Evolutionary conservation across 345 rosid genomes (phyloP), one percentile per base, ranked within the genome.

Genomic region (Aurinia saxatilis): DNA sequence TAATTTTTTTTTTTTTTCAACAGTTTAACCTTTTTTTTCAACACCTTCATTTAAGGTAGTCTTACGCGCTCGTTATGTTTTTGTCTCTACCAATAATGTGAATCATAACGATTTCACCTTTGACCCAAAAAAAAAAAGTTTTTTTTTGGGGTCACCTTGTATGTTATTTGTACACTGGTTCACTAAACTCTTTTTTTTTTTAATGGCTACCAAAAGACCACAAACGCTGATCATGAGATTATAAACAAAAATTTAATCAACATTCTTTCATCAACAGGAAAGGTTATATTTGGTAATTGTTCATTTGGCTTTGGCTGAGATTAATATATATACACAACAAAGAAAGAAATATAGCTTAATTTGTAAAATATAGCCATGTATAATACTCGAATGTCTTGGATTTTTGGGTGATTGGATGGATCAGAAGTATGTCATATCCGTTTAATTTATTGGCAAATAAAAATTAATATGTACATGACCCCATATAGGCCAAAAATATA

Each of bases 401-500:
- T 21, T 13, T 31, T 12, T 17, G 18, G 52, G 55, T 68, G 55
- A 68, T 60, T 60, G 39, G 39, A 68, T 42, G 33, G 47, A 33
- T 50, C 29, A 49, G 29, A 15, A 34, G 11, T 27, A 35, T 36
- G 14, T 14, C 35, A 34, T 8, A 55, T 36, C 17, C 31, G 3
- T 30, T 56, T 23, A 15, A n/a, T 7, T 35, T 15, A 15, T 8
- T n/a, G 2, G 15, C 17, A 4, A 15, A 23, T n/a, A 5, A 36
- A 56, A 27, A 33, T 18, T 10, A 33, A 21, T 7, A 42, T 11
- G 36, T 50, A 30, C 10, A 19, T 14, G 34, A 25, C 31, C n/a
- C 4, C 31, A 47, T 50, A 19, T 11, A 41, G 14, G 39, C 46
- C 66, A 50, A 13, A 9, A 59, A 59, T 47, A 38, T 42, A 27